Evolutionary conservation across 1,284 basidiomycete species (phyloP).

Genomic region (Trichosporon asahii): DNA sequence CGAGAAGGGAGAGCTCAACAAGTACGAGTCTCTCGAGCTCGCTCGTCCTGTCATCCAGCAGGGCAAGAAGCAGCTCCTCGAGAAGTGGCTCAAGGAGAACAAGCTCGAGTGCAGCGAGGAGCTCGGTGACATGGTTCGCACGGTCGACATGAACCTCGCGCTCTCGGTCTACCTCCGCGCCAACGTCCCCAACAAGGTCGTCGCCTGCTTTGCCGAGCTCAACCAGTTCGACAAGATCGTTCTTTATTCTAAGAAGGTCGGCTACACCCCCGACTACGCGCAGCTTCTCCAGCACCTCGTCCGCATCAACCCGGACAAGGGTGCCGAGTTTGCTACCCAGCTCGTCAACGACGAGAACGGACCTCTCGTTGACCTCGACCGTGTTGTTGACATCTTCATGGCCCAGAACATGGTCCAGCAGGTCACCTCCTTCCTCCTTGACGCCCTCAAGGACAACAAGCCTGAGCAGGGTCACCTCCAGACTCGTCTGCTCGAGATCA

Average conservation of each 20-base stretch:
- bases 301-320: conserved; percentile 95
- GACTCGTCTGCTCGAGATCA: conserved; percentile 97
- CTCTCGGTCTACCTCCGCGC: conserved; percentile 97
- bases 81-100: conserved; percentile 99
- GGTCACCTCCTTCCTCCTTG: conserved; percentile 95
- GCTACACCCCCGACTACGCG: conserved; percentile 90
- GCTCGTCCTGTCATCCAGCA: conserved; percentile 94
- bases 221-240: conserved; percentile 99
- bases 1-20: conserved; percentile 97
- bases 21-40: conserved; percentile 91
- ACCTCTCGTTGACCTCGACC: conserved; percentile 88
- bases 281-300: conserved; percentile 95
- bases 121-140: conserved; percentile 92
- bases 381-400: conserved; percentile 99
- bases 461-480: conserved; percentile 96
- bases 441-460: conserved; percentile 99
- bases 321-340: conserved; percentile 94
- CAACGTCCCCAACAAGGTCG: conserved; percentile 97
- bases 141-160: conserved; percentile 92
- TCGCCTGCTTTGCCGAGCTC: conserved; percentile 98
- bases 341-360: conserved; percentile 91
- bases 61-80: conserved; percentile 93
- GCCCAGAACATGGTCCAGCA: conserved; percentile 99
- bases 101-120: conserved; percentile 99
- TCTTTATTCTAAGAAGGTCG: conserved; percentile 96